A percentile compares a stretch with the other conserved stretches of the same genome.
phyloP scores from a whole-genome alignment of 495 filamentous ascomycete species.

The Penicillium paxilli region DNA sequence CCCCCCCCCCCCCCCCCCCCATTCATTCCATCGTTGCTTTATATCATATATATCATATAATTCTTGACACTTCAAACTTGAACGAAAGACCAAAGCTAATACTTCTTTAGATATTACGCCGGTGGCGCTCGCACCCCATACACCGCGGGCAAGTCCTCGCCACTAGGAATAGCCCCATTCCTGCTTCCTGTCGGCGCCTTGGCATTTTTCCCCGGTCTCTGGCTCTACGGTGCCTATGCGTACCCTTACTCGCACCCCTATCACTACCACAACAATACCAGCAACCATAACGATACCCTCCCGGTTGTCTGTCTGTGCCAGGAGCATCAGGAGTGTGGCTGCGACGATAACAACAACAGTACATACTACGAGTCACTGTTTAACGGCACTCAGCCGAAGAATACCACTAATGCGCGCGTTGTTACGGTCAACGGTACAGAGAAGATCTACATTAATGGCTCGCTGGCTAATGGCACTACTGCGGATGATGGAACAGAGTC shows the following conservation, averaged over 20 bases:
- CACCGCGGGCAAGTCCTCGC: slow-evolving; percentile 55
- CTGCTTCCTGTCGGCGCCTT: slow-evolving; percentile 58
- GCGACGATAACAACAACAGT: slow-evolving; percentile 69
- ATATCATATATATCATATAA: too few relatives aligned
- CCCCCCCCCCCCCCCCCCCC: background rate
- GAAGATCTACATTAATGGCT: slow-evolving; percentile 82
- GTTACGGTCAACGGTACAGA: slow-evolving; percentile 68
- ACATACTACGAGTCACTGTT: slow-evolving; percentile 60
- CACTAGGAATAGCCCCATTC: slow-evolving; percentile 58
- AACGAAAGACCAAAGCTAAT: background rate
- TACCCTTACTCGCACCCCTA: slow-evolving; percentile 69
- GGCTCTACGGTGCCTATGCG: slow-evolving; percentile 52
- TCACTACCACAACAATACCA: slow-evolving; percentile 48
- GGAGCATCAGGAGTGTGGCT: slow-evolving; percentile 70
- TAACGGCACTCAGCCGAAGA: slow-evolving; percentile 65
- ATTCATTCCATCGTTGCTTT: background rate
- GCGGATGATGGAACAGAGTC: slow-evolving; percentile 42
- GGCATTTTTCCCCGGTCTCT: slow-evolving; percentile 60
- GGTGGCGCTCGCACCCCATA: slow-evolving; percentile 77
- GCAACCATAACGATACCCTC: slow-evolving; percentile 62
- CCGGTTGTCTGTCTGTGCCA: slow-evolving; percentile 77
- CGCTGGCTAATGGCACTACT: slow-evolving; percentile 81
- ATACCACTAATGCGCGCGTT: slow-evolving; percentile 64
- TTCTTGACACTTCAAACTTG: background rate
- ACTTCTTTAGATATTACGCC: slow-evolving; percentile 71